Evolutionary conservation across 768 basidiomycete genomes (phyloP).

Genomic region (Mycena amicta): DNA sequence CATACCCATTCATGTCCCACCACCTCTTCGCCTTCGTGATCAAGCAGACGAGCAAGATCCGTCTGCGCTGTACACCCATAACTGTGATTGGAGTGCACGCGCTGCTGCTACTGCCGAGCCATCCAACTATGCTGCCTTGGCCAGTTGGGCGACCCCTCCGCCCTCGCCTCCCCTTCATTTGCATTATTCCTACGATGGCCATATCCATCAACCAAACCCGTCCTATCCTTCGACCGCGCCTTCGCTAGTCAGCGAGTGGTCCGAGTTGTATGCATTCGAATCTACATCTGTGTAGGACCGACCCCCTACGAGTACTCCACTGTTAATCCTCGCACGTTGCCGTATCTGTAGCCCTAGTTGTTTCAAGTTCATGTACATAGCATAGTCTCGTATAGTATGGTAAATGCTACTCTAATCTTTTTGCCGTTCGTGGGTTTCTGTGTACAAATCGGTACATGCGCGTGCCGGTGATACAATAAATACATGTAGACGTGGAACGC

Average conservation of each 20-base stretch:
- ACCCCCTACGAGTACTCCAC: neutral
- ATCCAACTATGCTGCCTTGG: neutral
- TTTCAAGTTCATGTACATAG: neutral
- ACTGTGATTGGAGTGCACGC: neutral
- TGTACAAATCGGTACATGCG: too few species aligned
- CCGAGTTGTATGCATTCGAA: neutral
- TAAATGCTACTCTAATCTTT: neutral
- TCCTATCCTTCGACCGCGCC: neutral
- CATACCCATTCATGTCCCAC: neutral
- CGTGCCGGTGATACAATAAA: neutral
- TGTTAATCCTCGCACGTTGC: neutral
- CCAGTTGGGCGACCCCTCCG: neutral
- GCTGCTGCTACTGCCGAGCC: neutral
- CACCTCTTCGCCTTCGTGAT: neutral
- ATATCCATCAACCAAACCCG: neutral
- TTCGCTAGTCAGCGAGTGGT: neutral
- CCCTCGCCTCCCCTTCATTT: neutral
- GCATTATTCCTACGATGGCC: neutral
- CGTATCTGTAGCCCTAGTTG: neutral
- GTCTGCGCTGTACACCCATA: neutral
- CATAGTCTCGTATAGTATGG: neutral
- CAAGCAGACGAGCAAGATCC: neutral
- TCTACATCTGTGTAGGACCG: neutral
- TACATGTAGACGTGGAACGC: neutral
- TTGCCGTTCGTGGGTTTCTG: too few species aligned